A percentile compares a stretch with the other conserved stretches of the same genome.
phyloP scores from a whole-genome alignment of 352 stramenopile genomes.

The Pythium sp. region DNA sequence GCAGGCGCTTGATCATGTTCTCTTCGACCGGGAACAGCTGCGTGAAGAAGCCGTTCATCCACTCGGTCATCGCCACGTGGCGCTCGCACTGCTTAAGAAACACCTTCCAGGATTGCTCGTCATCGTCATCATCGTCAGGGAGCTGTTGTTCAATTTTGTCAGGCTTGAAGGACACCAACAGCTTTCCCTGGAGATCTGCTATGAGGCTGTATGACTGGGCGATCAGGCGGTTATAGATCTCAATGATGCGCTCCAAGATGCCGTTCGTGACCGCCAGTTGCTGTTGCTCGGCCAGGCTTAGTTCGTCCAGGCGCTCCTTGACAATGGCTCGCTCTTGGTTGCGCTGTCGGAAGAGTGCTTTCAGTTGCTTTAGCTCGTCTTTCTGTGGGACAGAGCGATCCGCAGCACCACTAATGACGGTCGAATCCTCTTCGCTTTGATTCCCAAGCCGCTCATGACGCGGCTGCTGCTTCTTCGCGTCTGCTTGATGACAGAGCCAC shows the following conservation, averaged over 20 bases:
- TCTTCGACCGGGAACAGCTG: slow-evolving; percentile 37
- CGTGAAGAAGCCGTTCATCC: slow-evolving; percentile 43
- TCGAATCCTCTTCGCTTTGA: neutral
- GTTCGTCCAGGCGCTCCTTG: slow-evolving; percentile 33
- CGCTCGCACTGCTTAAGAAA: slow-evolving; percentile 13
- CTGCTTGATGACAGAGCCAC: neutral
- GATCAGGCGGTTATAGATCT: slow-evolving; percentile 25
- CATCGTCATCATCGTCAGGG: neutral
- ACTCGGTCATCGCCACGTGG: slow-evolving; percentile 32
- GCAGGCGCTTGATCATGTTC: slow-evolving; percentile 32
- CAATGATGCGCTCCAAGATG: slow-evolving; percentile 22
- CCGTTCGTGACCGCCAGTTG: slow-evolving; percentile 24
- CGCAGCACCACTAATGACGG: neutral
- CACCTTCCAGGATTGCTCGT: slow-evolving; percentile 9
- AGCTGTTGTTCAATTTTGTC: neutral
- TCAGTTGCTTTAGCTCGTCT: slow-evolving; percentile 1
- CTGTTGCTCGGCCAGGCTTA: slow-evolving; percentile 34
- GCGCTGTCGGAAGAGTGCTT: slow-evolving; percentile 15
- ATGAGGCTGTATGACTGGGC: slow-evolving; percentile 12
- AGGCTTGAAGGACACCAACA: slow-evolving; percentile 1
- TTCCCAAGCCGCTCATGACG: neutral
- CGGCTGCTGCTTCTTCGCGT: slow-evolving; percentile 7
- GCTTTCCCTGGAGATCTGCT: slow-evolving; percentile 18
- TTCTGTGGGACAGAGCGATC: neutral
- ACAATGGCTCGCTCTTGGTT: slow-evolving; percentile 27